Percentiles rank a stretch among this genome's conserved stretches.
Conservation (phyloP, 2,329 filamentous ascomycete species). For the Dryadomyces quercivorus region DNA sequence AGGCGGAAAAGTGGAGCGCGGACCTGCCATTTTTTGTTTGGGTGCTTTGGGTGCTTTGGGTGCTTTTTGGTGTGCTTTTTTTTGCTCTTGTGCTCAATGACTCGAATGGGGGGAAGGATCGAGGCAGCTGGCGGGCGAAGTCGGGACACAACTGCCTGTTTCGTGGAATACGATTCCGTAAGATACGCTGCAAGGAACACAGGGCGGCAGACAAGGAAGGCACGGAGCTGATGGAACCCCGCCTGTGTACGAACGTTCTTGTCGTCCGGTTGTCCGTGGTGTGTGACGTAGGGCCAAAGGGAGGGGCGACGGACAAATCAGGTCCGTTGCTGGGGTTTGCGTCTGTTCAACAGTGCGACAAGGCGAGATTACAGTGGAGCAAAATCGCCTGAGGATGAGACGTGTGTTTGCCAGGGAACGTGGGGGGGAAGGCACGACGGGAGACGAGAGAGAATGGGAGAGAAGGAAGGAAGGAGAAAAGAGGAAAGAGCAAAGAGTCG, state of each 20-base stretch:
- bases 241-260: too few species aligned
- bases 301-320: not conserved
- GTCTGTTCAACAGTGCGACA: not conserved
- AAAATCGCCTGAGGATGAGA: not conserved
- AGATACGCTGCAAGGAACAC: not conserved
- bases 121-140: too few species aligned
- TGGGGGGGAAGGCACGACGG: not conserved
- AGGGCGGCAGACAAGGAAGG: not conserved
- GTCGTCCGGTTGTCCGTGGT: conserved; percentile 2
- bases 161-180: too few species aligned
- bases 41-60: too few species aligned
- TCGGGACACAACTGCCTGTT: too few species aligned
- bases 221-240: not conserved
- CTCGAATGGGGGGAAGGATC: too few species aligned
- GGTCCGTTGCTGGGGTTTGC: not conserved
- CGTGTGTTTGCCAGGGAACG: not conserved
- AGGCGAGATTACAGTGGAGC: not conserved
- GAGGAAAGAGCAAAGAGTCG: too few species aligned
- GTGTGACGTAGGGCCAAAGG: not conserved
- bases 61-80: not conserved
- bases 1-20: conserved; percentile 9
- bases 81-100: not conserved
- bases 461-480: not conserved
- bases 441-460: not conserved
- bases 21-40: conserved; percentile 5